Conservation (phyloP, 1,284 basidiomycete genomes). For the Sporisorium scitamineum region DNA sequence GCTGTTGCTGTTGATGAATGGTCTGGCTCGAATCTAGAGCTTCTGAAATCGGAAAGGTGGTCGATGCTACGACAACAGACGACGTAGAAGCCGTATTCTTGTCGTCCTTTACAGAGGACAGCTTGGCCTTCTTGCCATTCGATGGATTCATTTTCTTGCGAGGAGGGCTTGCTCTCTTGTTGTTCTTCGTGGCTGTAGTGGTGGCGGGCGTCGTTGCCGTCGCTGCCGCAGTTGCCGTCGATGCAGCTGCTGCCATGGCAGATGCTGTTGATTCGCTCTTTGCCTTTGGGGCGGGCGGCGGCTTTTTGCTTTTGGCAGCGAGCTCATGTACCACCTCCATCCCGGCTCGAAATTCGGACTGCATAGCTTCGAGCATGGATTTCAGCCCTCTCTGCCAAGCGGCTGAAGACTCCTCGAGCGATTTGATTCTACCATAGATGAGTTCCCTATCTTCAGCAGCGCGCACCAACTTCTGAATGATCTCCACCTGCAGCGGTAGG, state of each 20-base stretch:
- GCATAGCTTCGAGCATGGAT: conserved; percentile 14
- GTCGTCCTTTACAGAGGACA: neutral
- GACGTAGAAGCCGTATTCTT: neutral
- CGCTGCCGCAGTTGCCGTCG: too few species aligned
- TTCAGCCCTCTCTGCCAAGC: conserved; percentile 15
- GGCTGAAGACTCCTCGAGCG: conserved; percentile 17
- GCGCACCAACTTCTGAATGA: conserved; percentile 14
- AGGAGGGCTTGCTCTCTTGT: conserved; percentile 14
- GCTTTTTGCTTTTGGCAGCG: conserved; percentile 2
- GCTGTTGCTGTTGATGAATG: neutral
- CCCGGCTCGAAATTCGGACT: conserved; percentile 11
- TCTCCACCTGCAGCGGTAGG: conserved; percentile 22
- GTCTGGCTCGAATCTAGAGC: neutral
- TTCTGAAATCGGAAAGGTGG: neutral
- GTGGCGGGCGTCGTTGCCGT: neutral
- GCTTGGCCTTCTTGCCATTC: conserved; percentile 22
- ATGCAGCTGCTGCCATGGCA: neutral
- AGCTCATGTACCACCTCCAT: conserved; percentile 13
- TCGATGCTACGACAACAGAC: neutral
- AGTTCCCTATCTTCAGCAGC: conserved; percentile 21
- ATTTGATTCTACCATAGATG: conserved; percentile 24
- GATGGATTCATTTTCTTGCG: conserved; percentile 15
- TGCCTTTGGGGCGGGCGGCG: neutral
- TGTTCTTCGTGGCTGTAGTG: neutral
- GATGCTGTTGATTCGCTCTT: neutral